Conservation (phyloP, 2,329 filamentous ascomycete genomes). For the Cytospora mali region DNA sequence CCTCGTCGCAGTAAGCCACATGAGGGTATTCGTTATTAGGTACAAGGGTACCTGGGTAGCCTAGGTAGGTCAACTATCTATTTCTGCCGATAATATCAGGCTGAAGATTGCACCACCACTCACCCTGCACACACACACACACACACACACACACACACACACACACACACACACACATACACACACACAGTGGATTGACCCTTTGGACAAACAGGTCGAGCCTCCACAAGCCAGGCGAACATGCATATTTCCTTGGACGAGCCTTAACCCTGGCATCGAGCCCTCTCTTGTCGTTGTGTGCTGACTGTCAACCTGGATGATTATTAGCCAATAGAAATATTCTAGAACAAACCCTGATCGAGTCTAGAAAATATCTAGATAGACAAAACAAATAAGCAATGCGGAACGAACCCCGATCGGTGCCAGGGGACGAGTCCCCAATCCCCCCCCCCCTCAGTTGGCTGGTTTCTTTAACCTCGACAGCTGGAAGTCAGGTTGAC, state of each 20-base stretch:
- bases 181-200: no score
- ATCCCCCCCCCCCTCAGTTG: no score
- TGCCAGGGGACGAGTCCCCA: not conserved
- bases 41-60: not conserved
- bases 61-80: not conserved
- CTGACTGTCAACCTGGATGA: slow-evolving; percentile 1
- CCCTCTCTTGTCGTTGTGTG: not conserved
- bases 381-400: not conserved
- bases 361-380: not conserved
- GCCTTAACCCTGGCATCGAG: no score
- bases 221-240: not conserved
- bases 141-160: no score
- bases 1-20: not conserved
- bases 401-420: not conserved
- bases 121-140: no score
- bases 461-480: no score
- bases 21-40: no score
- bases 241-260: not conserved
- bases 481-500: not conserved
- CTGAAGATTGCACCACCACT: not conserved
- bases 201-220: no score
- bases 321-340: not conserved
- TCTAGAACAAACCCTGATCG: not conserved
- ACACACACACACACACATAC: no score
- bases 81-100: no score